Percentiles rank a stretch among this genome's conserved stretches.
These are phyloP conservation scores for Apodospora peruviana DNA, from an alignment of 495 filamentous ascomycete species.

Conservation along the genomic window DNA sequence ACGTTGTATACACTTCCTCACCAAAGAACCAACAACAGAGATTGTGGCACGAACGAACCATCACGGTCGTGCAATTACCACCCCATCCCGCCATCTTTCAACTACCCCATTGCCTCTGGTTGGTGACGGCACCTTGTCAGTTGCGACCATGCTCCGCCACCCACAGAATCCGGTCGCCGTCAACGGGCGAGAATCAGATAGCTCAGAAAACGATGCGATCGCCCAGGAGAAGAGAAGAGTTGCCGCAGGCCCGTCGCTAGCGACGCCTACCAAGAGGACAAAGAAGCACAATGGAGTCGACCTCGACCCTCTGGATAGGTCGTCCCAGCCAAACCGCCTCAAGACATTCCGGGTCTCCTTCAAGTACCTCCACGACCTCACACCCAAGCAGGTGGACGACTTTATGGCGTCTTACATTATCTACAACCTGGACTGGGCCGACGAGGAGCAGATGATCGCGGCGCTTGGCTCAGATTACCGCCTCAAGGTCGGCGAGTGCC, in stretches of 20 bases:
- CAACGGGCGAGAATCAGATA: constrained; percentile 9
- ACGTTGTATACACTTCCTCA: too few relatives aligned
- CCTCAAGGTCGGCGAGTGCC: constrained; percentile 52
- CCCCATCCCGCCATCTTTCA: too few relatives aligned
- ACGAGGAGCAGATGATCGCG: constrained; percentile 53
- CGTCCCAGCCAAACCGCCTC: constrained; percentile 48
- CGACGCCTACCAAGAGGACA: not conserved
- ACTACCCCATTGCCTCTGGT: too few relatives aligned
- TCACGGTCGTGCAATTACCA: too few relatives aligned
- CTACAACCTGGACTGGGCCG: constrained; percentile 60
- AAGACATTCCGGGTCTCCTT: constrained; percentile 52
- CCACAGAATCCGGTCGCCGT: too few relatives aligned
- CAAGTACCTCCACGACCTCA: constrained; percentile 52
- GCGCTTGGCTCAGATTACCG: constrained; percentile 55
- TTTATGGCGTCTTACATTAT: constrained; percentile 65
- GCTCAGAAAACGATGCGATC: constrained; percentile 12
- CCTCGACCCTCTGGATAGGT: constrained; percentile 29
- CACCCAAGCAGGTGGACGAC: constrained; percentile 53
- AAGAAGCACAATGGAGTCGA: constrained; percentile 1
- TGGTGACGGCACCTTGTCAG: too few relatives aligned
- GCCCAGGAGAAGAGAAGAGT: constrained; percentile 13
- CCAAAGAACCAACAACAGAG: too few relatives aligned
- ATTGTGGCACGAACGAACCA: too few relatives aligned
- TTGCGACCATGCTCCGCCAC: too few relatives aligned
- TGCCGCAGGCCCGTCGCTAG: not conserved